Conservation (phyloP, 2,329 filamentous ascomycete species). For the Metarhizium sp. region DNA sequence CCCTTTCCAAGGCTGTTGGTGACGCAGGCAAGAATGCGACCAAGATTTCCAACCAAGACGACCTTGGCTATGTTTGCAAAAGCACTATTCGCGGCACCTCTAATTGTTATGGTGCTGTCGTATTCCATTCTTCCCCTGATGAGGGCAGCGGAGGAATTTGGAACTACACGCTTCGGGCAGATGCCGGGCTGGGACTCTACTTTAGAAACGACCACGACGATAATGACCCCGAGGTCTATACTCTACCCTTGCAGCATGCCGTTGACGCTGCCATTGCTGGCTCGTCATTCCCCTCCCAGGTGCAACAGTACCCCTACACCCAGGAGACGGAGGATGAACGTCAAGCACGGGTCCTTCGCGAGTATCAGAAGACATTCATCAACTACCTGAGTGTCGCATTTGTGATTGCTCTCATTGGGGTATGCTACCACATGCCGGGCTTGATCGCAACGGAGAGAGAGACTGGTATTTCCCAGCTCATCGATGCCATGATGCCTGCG, state of each 20-base stretch:
- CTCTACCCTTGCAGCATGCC: constrained; percentile 59
- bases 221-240: constrained; percentile 58
- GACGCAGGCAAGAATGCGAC: constrained; percentile 17
- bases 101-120: constrained; percentile 61
- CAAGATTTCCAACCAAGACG: constrained; percentile 12
- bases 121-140: constrained; percentile 60
- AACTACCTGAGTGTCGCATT: constrained; percentile 58
- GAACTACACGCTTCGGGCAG: constrained; percentile 66
- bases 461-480: constrained; percentile 60
- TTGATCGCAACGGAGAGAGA: constrained; percentile 63
- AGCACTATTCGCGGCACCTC: constrained; percentile 55
- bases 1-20: constrained; percentile 15
- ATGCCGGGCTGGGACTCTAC: constrained; percentile 43
- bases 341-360: constrained; percentile 45
- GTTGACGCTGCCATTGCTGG: constrained; percentile 52
- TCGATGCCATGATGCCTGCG: constrained; percentile 67
- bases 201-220: constrained; percentile 44
- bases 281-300: constrained; percentile 19
- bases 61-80: constrained; percentile 40
- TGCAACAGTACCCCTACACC: constrained; percentile 22
- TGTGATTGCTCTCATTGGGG: constrained; percentile 58
- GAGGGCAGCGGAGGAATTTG: constrained; percentile 45
- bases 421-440: constrained; percentile 63
- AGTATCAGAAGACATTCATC: constrained; percentile 56
- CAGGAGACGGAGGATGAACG: constrained; percentile 32